Conservation (phyloP, 148 eudicot species). For the Vaccinium darrowii region DNA sequence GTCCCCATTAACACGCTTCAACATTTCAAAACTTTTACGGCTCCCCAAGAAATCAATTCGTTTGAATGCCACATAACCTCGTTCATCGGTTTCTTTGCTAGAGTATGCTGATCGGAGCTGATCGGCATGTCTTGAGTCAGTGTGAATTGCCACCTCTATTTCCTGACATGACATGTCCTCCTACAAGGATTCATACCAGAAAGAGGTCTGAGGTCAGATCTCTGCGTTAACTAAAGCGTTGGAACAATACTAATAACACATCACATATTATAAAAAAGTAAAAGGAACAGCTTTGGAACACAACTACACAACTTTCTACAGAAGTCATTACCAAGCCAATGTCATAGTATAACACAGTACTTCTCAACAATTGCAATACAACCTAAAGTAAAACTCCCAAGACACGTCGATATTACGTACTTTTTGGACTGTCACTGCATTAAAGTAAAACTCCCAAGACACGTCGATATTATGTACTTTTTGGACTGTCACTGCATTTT, state of each 20-base stretch:
- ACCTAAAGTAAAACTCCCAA: background rate
- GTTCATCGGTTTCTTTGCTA: slow-evolving; percentile 42
- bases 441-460: background rate
- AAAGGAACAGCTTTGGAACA: slow-evolving; percentile 10
- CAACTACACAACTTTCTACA: slow-evolving; percentile 5
- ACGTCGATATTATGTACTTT: background rate
- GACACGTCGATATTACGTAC: background rate
- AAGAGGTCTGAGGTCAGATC: background rate
- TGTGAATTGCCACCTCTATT: slow-evolving; percentile 81
- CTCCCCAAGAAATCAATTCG: slow-evolving; percentile 83
- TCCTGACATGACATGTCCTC: slow-evolving; percentile 71
- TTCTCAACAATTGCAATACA: background rate
- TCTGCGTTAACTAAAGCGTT: background rate
- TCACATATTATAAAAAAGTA: background rate
- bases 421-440: background rate
- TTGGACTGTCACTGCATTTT: background rate
- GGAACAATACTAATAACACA: background rate
- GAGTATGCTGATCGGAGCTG: slow-evolving; percentile 67
- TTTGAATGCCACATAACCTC: slow-evolving; percentile 48
- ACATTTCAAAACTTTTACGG: slow-evolving; percentile 84
- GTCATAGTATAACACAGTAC: background rate
- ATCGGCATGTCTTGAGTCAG: slow-evolving; percentile 88
- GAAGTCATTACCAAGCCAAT: background rate
- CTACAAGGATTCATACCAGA: slow-evolving; percentile 33
- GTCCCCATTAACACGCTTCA: slow-evolving; percentile 84